Evolutionary conservation across 495 filamentous ascomycete genomes (phyloP).

Genomic region (Xylaria sp.): DNA sequence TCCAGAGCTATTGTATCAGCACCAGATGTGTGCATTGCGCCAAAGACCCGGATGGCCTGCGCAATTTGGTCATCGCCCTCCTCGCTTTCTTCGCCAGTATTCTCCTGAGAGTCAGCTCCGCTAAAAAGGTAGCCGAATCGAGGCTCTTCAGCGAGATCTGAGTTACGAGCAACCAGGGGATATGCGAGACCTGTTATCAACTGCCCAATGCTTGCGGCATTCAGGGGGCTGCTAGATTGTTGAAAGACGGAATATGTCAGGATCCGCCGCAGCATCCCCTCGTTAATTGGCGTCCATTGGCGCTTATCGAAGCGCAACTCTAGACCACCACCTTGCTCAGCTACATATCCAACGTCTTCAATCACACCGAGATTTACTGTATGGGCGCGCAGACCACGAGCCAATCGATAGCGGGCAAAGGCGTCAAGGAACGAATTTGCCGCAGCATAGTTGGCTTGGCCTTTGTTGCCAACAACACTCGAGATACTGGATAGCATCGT

Average conservation of each 20-base stretch:
- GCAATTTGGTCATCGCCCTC: neutral
- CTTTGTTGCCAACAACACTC: slow-evolving; percentile 37
- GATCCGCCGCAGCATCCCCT: neutral
- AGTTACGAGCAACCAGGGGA: slow-evolving; percentile 14
- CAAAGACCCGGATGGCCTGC: neutral
- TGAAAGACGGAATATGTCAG: slow-evolving; percentile 38
- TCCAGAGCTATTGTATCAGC: neutral
- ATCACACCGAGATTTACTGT: slow-evolving; percentile 23
- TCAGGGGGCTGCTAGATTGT: neutral
- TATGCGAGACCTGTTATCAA: slow-evolving; percentile 40
- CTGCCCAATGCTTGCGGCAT: neutral
- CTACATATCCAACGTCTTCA: slow-evolving; percentile 36
- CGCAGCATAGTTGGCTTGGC: slow-evolving; percentile 49
- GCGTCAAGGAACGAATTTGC: slow-evolving; percentile 15
- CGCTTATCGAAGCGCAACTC: slow-evolving; percentile 22
- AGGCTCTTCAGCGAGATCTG: neutral
- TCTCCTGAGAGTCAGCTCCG: neutral
- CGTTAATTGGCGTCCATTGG: neutral
- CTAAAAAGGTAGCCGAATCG: no score
- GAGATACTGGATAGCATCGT: slow-evolving; percentile 41
- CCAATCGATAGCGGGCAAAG: no score
- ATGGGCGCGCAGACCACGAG: neutral
- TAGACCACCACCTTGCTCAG: slow-evolving; percentile 22
- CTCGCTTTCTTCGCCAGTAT: neutral
- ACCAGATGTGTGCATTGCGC: neutral